Evolutionary conservation across 306 rosid genomes (phyloP), one percentile per base, ranked within the genome.

Genomic region (Cucurbita moschata): DNA sequence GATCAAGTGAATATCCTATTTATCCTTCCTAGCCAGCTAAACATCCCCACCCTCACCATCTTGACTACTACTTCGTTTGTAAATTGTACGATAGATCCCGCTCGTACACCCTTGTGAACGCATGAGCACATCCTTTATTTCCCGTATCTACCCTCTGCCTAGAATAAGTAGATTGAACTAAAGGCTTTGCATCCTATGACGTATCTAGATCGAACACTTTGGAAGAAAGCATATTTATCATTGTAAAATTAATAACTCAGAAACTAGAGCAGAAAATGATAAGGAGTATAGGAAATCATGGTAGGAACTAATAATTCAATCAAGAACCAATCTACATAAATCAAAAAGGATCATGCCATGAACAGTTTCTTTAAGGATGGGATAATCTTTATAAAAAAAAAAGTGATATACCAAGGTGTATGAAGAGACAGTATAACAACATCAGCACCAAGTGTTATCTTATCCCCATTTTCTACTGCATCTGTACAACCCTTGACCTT

Each of bases 401-500:
- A 72, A 54, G 75, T 72, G 83, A 16, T 79, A 77, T 87, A 93
- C 98, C 97, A 87, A 79, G 97, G 98, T 11, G 97, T 93, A 82
- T 88, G 96, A 51, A 93, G 98, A 10, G 86, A 83, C 82, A 93
- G 64, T 65, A 93, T 79, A 18, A 15, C 77, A 71, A 85, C 76
- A 77, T 87, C 90, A 67, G 92, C 87, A 8, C 98, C 98, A 23
- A 90, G 90, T 35, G 80, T 64, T 54, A 93, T 60, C 85, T 90
- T 93, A 75, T 88, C 96, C 35, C 97, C 98, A 60, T 90, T 88
- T 79, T 90, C 96, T 72, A 90, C 86, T 81, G 72, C 59, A 74
- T 93, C 77, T 42, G 98, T 90, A 83, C 98, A 93, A 40, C 98
- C 97, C 81, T 84, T 82, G 53, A 93, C 96, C 19, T 90, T 88